Evolutionary conservation across 345 rosid genomes (phyloP), one percentile per base, ranked within the genome.

Genomic region (Lepidium didymum): DNA sequence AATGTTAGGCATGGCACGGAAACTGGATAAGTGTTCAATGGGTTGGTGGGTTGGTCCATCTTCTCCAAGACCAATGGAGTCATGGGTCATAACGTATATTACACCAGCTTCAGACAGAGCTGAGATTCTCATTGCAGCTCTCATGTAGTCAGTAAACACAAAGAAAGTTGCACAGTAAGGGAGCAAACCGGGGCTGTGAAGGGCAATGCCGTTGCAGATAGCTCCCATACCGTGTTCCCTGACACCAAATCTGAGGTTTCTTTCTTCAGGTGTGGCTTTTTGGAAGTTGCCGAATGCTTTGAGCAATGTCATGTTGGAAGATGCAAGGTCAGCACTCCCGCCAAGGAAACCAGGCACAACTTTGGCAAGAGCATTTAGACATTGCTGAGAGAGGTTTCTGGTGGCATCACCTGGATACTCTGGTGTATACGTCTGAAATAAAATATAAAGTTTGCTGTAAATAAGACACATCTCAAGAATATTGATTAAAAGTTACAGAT

Each of bases 41-140:
- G 99, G 96, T 73, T 94, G 99, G 77, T 91, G 99, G 65, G 99
- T 94, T 33, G 99, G 99, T 59, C 99, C 99, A 63, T 94, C 99
- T 78, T 94, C 99, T 68, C 99, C 99, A 3, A 94, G 95, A 71
- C 99, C 99, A 68, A 94, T 94, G 15, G 99, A 94, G 67, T 94
- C 99, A 25, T 94, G 97, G 58, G 99, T 94, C 99, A 94, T 94
- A 7, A 94, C 93, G 43, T 94, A 94, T 64, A 94, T 89, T 46
- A 91, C 99, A 45, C 97, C 86, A 47, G 97, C 86, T 77, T 91
- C 86, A 41, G 59, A 62, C 76, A 94, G 75, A 62, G 99, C 96
- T 18, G 99, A 89, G 57, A 94, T 83, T 73, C 99, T 85, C 5
- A 94, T 94, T 21, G 99, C 96, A 69, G 84, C 97, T 75, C 99